Evolutionary conservation across 306 rosid species (phyloP), one percentile per base, ranked within the genome.

Genomic region (Fragaria vesca): DNA sequence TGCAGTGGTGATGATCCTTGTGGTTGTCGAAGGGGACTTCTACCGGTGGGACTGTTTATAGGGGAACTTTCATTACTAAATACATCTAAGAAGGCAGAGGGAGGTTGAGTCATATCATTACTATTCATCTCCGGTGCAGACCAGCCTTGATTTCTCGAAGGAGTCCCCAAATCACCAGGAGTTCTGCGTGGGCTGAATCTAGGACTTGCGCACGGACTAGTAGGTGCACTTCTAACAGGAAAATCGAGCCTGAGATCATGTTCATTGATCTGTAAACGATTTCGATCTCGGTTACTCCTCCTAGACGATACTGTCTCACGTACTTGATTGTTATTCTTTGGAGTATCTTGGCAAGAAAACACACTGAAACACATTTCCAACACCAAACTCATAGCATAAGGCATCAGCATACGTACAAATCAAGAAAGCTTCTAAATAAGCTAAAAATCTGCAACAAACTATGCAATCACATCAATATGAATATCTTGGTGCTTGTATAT

Each of bases 41-140:
- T 88, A 15, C 71, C 86, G 1, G 36, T 69, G 12, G 94, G 90
- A 55, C 97, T 89, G n/a, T 80, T 91, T 32, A 75, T 66, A 16
- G 99, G 94, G 73, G 97, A 96, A 76, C 45, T 78, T 61, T 94
- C 91, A 51, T 43, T 66, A 72, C 87, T 84, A 50, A 69, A 51
- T 45, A 85, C 52, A 76, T 94, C 97, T 55, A 80, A 83, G 80
- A 76, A 86, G 3, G 91, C 86, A 69, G 89, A 91, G 76, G 88
- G 81, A 62, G 84, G 76, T 40, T 79, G 42, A 61, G 47, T 60
- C 69, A 78, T 52, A 50, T 83, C 84, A 4, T 78, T 52, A 62
- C 77, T 67, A 4, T 88, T 82, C 85, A 93, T 79, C 78, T 91
- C 98, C 0, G 98, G 98, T 42, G 93, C 94, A 55, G 98, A 95